Base-by-base conservation (phyloP, 495 filamentous ascomycete species). In the Penicillium crystallinum region DNA sequence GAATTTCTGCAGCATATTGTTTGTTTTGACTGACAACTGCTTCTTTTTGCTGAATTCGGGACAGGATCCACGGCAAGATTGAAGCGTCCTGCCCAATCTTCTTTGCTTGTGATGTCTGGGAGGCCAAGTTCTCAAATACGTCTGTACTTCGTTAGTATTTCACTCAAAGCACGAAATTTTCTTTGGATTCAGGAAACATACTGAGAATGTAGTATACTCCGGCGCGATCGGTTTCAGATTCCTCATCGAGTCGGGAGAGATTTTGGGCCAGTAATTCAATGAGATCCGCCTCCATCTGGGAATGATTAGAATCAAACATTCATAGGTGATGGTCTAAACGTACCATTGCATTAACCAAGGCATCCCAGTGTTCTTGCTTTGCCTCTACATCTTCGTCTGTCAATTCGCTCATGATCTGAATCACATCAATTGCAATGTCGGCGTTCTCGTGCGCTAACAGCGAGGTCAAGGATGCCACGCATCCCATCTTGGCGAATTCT, bases 371-470 rank as follows among this genome's bases (percentile, higher is more conserved):
- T 43, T 81, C 81, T 54, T 89, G 84, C 49, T 88, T 82, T 6
- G 90, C 90, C 36, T 86, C 78, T 2, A 97, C 89, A 66, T 97
- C 93, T 62, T 97, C 92, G 63, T 96, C 93, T 15, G 90, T 96
- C 56, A 99, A 70, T 75, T 99, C 93, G 52, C 81, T 82, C 46
- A 99, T 84, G 35, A 96, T 91, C 65, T 97, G 90, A 5, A 97
- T 83, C 0, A 85, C 87, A 59, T 86, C 89, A 55, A 97, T 96
- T 6, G 93, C 91, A 55, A 99, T 95, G 68, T 99, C 93, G 2
- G 91, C 89, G 68, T 99, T 99, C 60, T 99, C 93, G 63, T 97
- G 93, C 6, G 92, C 85, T 22, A 99, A 71, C 43, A 99, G 67
- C 1, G 83, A 79, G 1, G 96, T 88, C 48, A 99, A 69, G 15